Base-by-base conservation (phyloP, 2,329 filamentous ascomycete genomes). In the Fusarium sp. region DNA sequence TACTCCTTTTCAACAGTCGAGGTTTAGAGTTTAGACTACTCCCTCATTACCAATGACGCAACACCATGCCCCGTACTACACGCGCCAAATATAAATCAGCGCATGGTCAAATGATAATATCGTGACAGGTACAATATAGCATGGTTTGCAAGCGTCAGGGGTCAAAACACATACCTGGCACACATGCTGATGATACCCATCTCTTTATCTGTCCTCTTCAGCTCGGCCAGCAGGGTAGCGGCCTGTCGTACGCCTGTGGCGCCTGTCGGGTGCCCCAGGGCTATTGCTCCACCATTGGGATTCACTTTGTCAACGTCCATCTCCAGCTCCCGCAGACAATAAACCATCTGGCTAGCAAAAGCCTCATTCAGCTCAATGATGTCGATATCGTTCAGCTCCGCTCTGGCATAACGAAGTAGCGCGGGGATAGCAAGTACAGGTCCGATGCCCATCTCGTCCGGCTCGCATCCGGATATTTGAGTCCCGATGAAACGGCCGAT, bases 351-450 rank as follows among this genome's bases (percentile, higher is more conserved):
- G 72, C 86, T 89, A 4, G 88, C 88, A 78, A 91, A 91, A 5
- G 88, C 88, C 86, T 98, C 95, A 78, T 97, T 97, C 79, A 98
- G 91, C 82, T 97, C 95, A 93, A 94, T 97, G 11, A 95, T 83
- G 36, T 91, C 87, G 0, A 97, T 87, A 57, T 97, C 93, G 4
- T 84, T 83, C 18, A 84, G 90, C 44, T 81, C 77, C 13, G 97
- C 78, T 0, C 90, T 93, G 2, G 91, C 86, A 65, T 88, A 86
- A 13, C 83, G 78, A 26, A 97, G 84, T 34, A 97, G 83, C 76
- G 90, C 91, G 2, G 94, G 95, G 50, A 97, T 95, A 0, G 93
- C 94, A 33, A 97, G 77, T 1, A 93, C 92, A 0, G 95, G 95
- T 0, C 94, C 95, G 57, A 97, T 85, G 48, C 95, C 95, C 95